Evolutionary conservation across 345 rosid genomes (phyloP).

Genomic region (Eucalyptus cloeziana): DNA sequence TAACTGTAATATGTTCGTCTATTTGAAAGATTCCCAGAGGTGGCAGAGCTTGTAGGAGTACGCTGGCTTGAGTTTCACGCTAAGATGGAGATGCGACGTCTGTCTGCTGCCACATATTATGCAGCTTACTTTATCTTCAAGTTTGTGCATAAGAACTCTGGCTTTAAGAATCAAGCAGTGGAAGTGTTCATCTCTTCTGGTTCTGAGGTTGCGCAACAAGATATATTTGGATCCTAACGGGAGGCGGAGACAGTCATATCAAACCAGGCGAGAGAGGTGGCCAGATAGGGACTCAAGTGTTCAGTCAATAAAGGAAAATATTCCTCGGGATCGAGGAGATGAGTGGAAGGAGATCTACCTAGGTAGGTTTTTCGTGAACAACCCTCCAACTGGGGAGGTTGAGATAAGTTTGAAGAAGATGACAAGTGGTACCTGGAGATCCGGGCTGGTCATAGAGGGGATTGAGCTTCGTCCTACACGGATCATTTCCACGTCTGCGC

Average conservation of each 20-base stretch:
- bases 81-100: constrained; percentile 10
- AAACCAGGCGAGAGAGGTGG: not conserved
- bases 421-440: constrained; percentile 24
- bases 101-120: constrained; percentile 28
- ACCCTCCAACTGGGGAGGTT: constrained; percentile 20
- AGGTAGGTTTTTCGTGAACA: constrained; percentile 21
- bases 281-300: too few relatives aligned
- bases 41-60: constrained; percentile 27
- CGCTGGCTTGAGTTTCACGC: constrained; percentile 43
- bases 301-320: not conserved
- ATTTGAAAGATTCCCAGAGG: constrained; percentile 20
- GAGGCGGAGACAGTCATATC: not conserved
- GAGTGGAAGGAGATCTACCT: constrained; percentile 60
- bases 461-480: constrained; percentile 45
- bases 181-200: constrained; percentile 12
- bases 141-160: not conserved
- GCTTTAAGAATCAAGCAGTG: constrained; percentile 19
- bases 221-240: not conserved
- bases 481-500: not conserved
- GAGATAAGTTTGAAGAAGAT: constrained; percentile 34
- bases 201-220: not conserved
- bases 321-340: constrained; percentile 36
- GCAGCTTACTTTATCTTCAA: constrained; percentile 36
- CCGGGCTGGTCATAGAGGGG: constrained; percentile 46
- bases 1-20: not conserved